These are phyloP conservation scores for Sphagnurus paluster DNA, from an alignment of 1,284 basidiomycete genomes.

Conservation along the genomic window DNA sequence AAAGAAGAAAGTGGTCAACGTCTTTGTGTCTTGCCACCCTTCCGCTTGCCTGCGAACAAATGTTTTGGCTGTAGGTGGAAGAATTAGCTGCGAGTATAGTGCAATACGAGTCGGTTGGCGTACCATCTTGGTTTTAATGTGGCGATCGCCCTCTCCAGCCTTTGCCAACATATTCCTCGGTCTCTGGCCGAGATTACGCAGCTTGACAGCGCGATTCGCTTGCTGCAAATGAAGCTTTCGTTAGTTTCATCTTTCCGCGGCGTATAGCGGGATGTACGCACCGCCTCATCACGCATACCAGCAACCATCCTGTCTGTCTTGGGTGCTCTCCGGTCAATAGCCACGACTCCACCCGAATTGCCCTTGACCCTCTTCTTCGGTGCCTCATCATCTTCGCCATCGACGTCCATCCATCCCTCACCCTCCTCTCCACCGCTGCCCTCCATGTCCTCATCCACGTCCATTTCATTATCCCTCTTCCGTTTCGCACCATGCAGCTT, in stretches of 20 bases:
- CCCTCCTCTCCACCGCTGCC: slow-evolving; percentile 43
- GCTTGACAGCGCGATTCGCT: slow-evolving; percentile 73
- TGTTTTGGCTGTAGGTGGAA: slow-evolving; percentile 68
- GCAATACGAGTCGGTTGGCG: slow-evolving; percentile 25
- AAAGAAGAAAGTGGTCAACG: too few relatives aligned
- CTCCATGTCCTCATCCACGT: slow-evolving; percentile 52
- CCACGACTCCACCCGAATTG: slow-evolving; percentile 57
- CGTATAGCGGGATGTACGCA: slow-evolving; percentile 34
- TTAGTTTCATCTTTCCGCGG: slow-evolving; percentile 3
- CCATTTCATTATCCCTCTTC: slow-evolving; percentile 60
- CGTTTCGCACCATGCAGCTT: slow-evolving; percentile 75
- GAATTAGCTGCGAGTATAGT: not conserved
- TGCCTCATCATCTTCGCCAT: slow-evolving; percentile 55
- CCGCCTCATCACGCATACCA: slow-evolving; percentile 77
- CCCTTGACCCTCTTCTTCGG: slow-evolving; percentile 62
- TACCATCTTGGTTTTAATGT: slow-evolving; percentile 80
- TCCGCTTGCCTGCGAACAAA: slow-evolving; percentile 87
- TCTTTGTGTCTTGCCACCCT: slow-evolving; percentile 83
- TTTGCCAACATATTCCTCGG: slow-evolving; percentile 85
- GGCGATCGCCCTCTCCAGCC: slow-evolving; percentile 87
- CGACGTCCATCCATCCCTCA: slow-evolving; percentile 67
- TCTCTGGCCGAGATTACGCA: slow-evolving; percentile 85
- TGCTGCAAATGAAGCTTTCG: slow-evolving; percentile 49
- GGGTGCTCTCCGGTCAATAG: slow-evolving; percentile 56
- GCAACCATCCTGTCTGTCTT: slow-evolving; percentile 72